These are phyloP conservation scores for Acanthamoeba royreba DNA, from an alignment of 208 protist species.

Conservation along the genomic window DNA sequence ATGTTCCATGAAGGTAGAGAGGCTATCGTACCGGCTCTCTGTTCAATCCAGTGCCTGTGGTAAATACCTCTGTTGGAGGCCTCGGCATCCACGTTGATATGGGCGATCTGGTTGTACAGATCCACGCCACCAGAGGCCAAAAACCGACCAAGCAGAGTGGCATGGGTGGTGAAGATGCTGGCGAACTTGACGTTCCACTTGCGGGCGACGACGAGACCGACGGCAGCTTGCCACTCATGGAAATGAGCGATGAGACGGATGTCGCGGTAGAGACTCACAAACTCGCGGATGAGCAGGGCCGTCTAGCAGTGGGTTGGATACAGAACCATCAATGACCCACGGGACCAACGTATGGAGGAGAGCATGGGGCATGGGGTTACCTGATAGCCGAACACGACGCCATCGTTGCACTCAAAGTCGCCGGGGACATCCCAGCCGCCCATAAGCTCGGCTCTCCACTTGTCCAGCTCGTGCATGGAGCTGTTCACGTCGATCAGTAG, in stretches of 20 bases:
- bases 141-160: constrained; percentile 72
- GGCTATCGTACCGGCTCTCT: neutral
- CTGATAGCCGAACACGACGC: constrained; percentile 75
- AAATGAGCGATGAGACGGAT: constrained; percentile 74
- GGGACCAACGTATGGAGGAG: neutral
- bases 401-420: constrained; percentile 74
- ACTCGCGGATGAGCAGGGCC: constrained; percentile 59
- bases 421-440: constrained; percentile 49
- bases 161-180: constrained; percentile 82
- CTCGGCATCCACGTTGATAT: constrained; percentile 58
- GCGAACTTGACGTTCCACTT: constrained; percentile 58
- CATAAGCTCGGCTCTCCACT: constrained; percentile 69
- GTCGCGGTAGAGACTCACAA: neutral
- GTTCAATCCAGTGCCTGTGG: constrained; percentile 76
- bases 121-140: constrained; percentile 71
- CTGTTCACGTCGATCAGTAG: constrained; percentile 72
- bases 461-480: constrained; percentile 50
- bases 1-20: neutral
- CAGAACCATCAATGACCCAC: too few species aligned
- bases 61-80: constrained; percentile 68
- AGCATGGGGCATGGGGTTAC: neutral
- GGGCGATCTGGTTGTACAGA: constrained; percentile 64
- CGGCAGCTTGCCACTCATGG: constrained; percentile 77
- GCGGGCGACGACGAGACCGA: constrained; percentile 57
- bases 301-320: too few species aligned